A percentile compares a stretch with the other conserved stretches of the same genome.
Evolutionary conservation across 2,329 filamentous ascomycete species (phyloP).

Genomic region (Fusarium decemcellulare): DNA sequence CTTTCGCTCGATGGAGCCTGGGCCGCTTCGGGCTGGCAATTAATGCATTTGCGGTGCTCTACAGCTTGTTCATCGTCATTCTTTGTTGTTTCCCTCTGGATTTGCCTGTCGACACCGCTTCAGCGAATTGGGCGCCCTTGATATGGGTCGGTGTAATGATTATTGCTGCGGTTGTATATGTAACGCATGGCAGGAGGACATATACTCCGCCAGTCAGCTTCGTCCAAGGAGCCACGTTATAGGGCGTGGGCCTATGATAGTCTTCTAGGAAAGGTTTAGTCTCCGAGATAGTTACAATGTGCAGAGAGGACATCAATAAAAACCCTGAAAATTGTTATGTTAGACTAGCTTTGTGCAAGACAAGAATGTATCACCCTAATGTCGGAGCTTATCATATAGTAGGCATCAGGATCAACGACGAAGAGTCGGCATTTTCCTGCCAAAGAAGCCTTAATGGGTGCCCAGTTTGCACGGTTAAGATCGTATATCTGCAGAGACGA

Average conservation of each 20-base stretch:
- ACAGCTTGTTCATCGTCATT: slow-evolving; percentile 32
- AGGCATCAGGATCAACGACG: too few species aligned
- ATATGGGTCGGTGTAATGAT: slow-evolving; percentile 30
- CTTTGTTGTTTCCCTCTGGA: slow-evolving; percentile 30
- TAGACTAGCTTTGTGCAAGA: too few species aligned
- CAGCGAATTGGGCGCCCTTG: slow-evolving; percentile 30
- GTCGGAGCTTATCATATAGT: too few species aligned
- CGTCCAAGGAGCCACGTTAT: slow-evolving; percentile 22
- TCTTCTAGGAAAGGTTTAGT: slow-evolving; percentile 6
- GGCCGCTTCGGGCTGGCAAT: slow-evolving; percentile 18
- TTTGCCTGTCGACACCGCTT: slow-evolving; percentile 15
- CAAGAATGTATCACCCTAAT: too few species aligned
- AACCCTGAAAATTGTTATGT: too few species aligned
- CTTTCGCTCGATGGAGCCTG: slow-evolving; percentile 25
- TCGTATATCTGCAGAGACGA: too few species aligned
- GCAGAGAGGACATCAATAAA: too few species aligned
- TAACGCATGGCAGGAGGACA: slow-evolving; percentile 4
- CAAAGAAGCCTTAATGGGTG: too few species aligned
- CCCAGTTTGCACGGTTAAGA: too few species aligned
- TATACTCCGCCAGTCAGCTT: slow-evolving; percentile 32
- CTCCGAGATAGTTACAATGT: too few species aligned
- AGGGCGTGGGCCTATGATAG: slow-evolving; percentile 20
- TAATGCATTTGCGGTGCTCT: slow-evolving; percentile 27
- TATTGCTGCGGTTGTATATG: slow-evolving; percentile 17
- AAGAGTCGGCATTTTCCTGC: too few species aligned